Conservation (phyloP, 2,329 filamentous ascomycete species). For the Penicillium sclerotigenum region DNA sequence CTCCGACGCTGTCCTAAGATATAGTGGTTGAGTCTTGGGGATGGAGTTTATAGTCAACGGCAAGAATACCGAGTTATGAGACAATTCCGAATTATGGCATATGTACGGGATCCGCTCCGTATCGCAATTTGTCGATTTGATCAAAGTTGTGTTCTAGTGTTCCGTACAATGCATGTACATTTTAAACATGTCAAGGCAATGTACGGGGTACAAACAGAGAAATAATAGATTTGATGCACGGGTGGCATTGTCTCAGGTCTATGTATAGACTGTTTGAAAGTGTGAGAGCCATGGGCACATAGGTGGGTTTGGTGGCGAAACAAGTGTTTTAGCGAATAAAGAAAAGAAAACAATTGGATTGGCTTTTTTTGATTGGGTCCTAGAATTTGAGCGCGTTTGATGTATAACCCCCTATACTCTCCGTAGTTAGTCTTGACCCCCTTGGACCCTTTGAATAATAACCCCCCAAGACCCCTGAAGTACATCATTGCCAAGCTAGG, state of each 20-base stretch:
- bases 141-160: too few species aligned
- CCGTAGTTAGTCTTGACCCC: not conserved
- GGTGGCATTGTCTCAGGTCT: not conserved
- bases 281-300: too few species aligned
- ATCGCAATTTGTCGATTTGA: not conserved
- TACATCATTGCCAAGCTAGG: conserved; percentile 6
- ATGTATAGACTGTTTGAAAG: not conserved
- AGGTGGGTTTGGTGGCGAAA: not conserved
- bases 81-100: not conserved
- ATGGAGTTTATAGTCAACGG: not conserved
- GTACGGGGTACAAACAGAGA: not conserved
- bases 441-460: not conserved
- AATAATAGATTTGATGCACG: not conserved
- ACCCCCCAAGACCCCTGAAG: not conserved
- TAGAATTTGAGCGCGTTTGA: not conserved
- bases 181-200: not conserved
- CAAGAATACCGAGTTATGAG: not conserved
- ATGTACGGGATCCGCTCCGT: not conserved
- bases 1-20: not conserved
- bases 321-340: not conserved
- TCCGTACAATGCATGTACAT: not conserved
- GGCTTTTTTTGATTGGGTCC: not conserved
- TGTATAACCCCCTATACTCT: not conserved
- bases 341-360: not conserved
- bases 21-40: not conserved